Evolutionary conservation across 495 filamentous ascomycete species (phyloP).

Genomic region (Neurospora hispaniola): DNA sequence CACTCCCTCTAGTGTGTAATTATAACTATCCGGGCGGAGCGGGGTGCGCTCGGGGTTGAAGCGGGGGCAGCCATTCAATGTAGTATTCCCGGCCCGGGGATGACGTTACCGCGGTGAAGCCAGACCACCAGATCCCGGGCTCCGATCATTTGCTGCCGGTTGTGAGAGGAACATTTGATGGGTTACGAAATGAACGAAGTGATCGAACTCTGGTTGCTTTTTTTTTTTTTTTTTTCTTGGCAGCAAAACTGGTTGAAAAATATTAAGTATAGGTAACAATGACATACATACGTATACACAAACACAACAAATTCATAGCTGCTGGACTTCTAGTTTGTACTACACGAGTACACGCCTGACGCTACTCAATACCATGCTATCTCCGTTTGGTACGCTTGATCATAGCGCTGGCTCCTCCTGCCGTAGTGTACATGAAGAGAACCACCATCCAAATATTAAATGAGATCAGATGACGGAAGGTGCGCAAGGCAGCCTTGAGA

Average conservation of each 20-base stretch:
- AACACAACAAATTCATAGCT: neutral
- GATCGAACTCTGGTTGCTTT: neutral
- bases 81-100: neutral
- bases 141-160: neutral
- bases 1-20: neutral
- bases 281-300: too few relatives aligned
- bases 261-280: neutral
- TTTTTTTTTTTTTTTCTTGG: neutral
- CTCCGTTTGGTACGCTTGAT: neutral
- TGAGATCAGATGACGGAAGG: neutral
- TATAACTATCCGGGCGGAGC: neutral
- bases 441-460: neutral
- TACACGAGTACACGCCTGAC: neutral
- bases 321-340: neutral
- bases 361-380: neutral
- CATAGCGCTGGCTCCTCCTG: neutral
- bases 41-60: neutral
- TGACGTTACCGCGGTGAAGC: neutral
- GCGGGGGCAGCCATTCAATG: neutral
- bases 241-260: neutral
- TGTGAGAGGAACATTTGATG: neutral
- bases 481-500: neutral
- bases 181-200: neutral
- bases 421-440: neutral
- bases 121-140: neutral